Percentiles rank a stretch among this genome's conserved stretches.
Conservation (phyloP, 345 rosid species). For the Schrenkiella parvula region DNA sequence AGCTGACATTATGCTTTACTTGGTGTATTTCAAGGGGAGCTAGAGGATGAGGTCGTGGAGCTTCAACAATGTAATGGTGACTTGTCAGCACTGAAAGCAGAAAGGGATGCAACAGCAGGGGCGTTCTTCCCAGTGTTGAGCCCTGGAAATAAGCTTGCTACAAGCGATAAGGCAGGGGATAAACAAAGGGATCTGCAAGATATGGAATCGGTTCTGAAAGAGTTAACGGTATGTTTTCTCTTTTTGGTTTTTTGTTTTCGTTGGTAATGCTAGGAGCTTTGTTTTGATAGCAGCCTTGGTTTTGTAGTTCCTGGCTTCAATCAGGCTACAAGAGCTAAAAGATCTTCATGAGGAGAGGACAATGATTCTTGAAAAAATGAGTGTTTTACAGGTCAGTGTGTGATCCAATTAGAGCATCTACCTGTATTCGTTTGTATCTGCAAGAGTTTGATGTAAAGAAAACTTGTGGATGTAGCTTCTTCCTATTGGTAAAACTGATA, state of each 20-base stretch:
- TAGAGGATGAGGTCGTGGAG: conserved; percentile 57
- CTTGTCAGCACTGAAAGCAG: conserved; percentile 70
- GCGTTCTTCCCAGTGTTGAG: conserved; percentile 68
- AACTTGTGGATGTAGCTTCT: conserved; percentile 21
- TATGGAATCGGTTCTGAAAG: conserved; percentile 67
- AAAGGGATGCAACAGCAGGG: conserved; percentile 78
- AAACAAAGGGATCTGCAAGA: conserved; percentile 70
- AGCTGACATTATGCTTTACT: conserved; percentile 22
- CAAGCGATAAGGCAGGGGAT: conserved; percentile 59
- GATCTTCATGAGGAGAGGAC: conserved; percentile 74
- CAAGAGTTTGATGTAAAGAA: conserved; percentile 12
- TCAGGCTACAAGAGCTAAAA: conserved; percentile 61
- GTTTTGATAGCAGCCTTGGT: conserved; percentile 27
- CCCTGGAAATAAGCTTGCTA: conserved; percentile 55
- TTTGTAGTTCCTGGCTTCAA: conserved; percentile 67
- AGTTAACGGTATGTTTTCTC: conserved; percentile 49
- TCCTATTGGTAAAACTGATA: conserved; percentile 14
- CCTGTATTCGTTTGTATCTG: background rate
- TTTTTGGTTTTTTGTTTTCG: conserved; percentile 13
- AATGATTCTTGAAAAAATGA: conserved; percentile 54
- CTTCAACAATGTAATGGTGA: conserved; percentile 63
- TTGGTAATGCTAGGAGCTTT: conserved; percentile 17
- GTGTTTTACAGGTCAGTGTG: conserved; percentile 57
- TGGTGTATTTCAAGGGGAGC: conserved; percentile 56
- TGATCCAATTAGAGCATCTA: conserved; percentile 5